These are phyloP conservation scores for Aspergillus sp. DNA, from an alignment of 2,329 filamentous ascomycete species.

Conservation along the genomic window DNA sequence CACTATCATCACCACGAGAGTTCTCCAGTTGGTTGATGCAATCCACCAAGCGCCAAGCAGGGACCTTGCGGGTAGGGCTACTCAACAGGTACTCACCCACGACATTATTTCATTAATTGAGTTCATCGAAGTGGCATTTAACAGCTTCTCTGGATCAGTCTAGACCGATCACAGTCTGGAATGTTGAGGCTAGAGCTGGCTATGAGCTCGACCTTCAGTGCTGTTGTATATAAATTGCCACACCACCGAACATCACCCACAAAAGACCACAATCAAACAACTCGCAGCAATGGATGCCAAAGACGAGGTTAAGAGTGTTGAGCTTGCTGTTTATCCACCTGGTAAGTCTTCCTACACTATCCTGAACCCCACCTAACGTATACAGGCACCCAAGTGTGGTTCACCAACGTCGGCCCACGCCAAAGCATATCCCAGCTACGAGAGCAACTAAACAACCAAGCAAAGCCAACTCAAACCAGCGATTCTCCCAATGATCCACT, in stretches of 20 bases:
- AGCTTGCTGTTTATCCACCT: background rate
- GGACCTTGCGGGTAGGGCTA: background rate
- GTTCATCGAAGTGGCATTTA: background rate
- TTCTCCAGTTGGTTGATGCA: too few relatives aligned
- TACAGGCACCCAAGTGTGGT: background rate
- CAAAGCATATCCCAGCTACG: background rate
- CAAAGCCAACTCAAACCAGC: background rate
- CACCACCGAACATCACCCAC: too few relatives aligned
- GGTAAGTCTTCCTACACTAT: too few relatives aligned
- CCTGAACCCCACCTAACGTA: too few relatives aligned
- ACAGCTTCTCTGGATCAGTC: background rate
- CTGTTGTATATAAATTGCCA: too few relatives aligned
- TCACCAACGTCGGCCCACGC: background rate
- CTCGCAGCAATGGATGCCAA: background rate
- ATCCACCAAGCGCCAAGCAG: background rate
- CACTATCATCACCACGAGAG: too few relatives aligned
- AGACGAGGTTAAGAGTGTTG: background rate
- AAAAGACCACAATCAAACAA: too few relatives aligned
- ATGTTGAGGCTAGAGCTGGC: background rate
- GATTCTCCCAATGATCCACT: slow-evolving; percentile 3
- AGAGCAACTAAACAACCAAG: background rate
- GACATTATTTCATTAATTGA: background rate
- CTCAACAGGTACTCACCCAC: background rate
- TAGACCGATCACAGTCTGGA: background rate
- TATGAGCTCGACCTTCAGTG: too few relatives aligned